Evolutionary conservation across 2,329 filamentous ascomycete species (phyloP), one percentile per base, ranked within the genome.

Genomic region (Didymella pinodella): DNA sequence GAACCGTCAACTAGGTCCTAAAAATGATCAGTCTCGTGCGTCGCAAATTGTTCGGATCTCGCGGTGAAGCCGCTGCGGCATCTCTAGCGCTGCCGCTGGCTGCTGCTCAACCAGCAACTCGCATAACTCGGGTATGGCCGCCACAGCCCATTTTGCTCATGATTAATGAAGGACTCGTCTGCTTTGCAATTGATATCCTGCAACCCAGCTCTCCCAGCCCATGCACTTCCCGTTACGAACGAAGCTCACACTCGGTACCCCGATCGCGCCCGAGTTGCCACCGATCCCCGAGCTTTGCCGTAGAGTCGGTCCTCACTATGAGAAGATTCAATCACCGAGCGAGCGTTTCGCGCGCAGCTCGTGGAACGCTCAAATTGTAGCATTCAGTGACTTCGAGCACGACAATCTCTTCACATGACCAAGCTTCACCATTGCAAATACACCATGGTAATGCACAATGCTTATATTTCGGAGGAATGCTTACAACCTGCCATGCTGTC

Each of bases 51-150:
- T 56, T 63, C 63, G 64, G 49, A 51, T 59, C 52, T 50, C 50
- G 31, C 53, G 43, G 36, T 57, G 53, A 65, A 51, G 69, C 68
- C 66, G 68, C 55, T 64, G 57, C 69, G 69, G 69, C 68, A 70
- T 72, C 66, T 62, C 38, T 56, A 43, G 52, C 60, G 51, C 55
- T 69, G 67, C 66, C 68, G 67, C 56, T 60, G 53, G 66, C 65
- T 62, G 67, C 40, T 65, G 36, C 44, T 38, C 11, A 2, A 38
- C 34, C 46, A 54, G 18, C 56, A 38, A n/a, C 45, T 54, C 49
- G 41, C 46, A 54, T 48, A 51, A 46, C 11, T 29, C 34, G 32
- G 56, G 41, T 48, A 28, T n/a, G 36, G 12, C 45, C 53, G 32
- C 29, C 47, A 36, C 25, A 20, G 18, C 48, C 16, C 22, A 29